Base-by-base conservation (phyloP, 1,284 basidiomycete genomes). In the Ceratobasidium sp. region DNA sequence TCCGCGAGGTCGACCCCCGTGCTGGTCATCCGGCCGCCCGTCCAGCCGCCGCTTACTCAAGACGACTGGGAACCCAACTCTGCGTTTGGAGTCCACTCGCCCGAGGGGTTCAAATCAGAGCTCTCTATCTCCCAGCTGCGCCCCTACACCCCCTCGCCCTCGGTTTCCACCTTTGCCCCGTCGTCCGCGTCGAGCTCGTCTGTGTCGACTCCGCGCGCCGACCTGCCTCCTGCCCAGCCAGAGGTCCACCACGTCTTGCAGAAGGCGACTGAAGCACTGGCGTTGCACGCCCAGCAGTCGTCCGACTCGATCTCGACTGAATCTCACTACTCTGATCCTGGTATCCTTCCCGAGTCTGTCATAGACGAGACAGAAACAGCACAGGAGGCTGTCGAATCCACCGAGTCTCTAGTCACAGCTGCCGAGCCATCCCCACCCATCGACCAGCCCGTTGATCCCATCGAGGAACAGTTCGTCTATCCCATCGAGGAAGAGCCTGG, bases 71-170 rank as follows among this genome's bases (percentile, higher is more conserved):
- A 67, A 50, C 64, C 64, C 5, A 35, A 49, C 28, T 54, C 49
- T 32, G 64, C 64, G 11, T 32, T 67, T 38, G 64, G 64, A 14
- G 64, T 67, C 50, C 50, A 52, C 32, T 67, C 64, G 18, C 64
- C 64, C 41, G 64, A 67, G n/a, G 64, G 64, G 26, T 67, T 67
- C 64, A 55, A 43, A 13, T 67, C 64, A 30, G 64, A 67, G 52
- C 35, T 26, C 32, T 67, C 64, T 21, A 67, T 67, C 28, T 67
- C 64, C 28, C 35, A 44, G 18, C 43, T 67, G 32, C 49, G 64
- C 32, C 64, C 64, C 35, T 67, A 55, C 23, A 67, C 64, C 9
- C 64, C 64, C n/a, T 67, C 64, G 14, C 64, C 64, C 38, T 52
- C 49, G 28, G 64, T 67, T 21, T 67, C 64, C 38, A 67, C 64